phyloP scores from a whole-genome alignment of 2,329 filamentous ascomycete genomes.

The Chalaropsis thielavioides region DNA sequence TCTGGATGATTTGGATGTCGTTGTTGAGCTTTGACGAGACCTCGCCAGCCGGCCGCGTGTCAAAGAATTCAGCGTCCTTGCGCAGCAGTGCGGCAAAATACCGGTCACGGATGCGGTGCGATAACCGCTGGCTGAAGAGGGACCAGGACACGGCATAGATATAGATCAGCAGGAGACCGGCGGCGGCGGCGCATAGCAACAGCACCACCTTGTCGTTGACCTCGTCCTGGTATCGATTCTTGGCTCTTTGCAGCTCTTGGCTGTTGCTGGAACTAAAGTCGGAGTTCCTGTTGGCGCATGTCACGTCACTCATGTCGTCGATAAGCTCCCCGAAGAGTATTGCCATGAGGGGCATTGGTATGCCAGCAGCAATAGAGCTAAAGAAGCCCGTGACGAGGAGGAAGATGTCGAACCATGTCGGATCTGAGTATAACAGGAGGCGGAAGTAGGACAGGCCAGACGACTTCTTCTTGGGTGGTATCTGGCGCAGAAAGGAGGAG shows the following conservation, averaged over 20 bases:
- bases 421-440: conserved; percentile 33
- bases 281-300: conserved; percentile 29
- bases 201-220: conserved; percentile 45
- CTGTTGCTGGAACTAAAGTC: background rate
- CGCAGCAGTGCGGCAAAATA: conserved; percentile 45
- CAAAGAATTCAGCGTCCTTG: conserved; percentile 51
- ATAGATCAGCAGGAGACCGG: conserved; percentile 49
- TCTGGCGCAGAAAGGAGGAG: background rate
- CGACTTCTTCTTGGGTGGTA: conserved; percentile 3
- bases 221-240: conserved; percentile 26
- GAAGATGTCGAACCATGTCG: conserved; percentile 30
- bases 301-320: conserved; percentile 43
- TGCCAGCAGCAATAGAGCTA: conserved; percentile 41
- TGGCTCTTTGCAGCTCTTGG: conserved; percentile 11
- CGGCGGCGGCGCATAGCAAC: conserved; percentile 50
- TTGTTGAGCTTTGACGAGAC: conserved; percentile 48
- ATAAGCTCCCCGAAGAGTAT: conserved; percentile 51
- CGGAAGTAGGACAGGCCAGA: conserved; percentile 30
- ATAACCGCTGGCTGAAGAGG: conserved; percentile 47
- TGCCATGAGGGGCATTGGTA: conserved; percentile 48
- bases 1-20: conserved; percentile 52
- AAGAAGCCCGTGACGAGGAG: conserved; percentile 30
- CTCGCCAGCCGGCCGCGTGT: conserved; percentile 46
- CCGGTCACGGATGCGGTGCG: conserved; percentile 44
- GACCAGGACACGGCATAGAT: conserved; percentile 49